These are phyloP conservation scores for Juncus effusus DNA, from an alignment of 176 grass and related monocot species.

Conservation along the genomic window DNA sequence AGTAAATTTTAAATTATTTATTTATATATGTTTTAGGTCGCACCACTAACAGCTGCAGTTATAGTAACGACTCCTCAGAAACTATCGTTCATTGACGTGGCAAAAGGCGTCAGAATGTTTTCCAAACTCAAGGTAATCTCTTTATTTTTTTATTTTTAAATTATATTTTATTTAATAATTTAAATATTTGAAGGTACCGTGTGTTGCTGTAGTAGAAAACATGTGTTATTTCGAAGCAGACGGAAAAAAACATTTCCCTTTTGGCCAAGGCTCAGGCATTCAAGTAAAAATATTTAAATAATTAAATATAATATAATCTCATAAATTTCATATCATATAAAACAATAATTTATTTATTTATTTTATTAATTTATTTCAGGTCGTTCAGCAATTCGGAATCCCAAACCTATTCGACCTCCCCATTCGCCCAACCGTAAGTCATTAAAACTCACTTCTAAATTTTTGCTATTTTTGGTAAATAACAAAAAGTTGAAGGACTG, in stretches of 20 bases:
- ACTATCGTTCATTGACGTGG: slow-evolving; percentile 95
- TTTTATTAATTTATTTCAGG: slow-evolving; percentile 46
- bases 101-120: slow-evolving; percentile 98
- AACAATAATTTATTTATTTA: neutral
- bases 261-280: slow-evolving; percentile 84
- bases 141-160: slow-evolving; percentile 23
- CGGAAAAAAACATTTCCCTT: slow-evolving; percentile 76
- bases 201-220: slow-evolving; percentile 95
- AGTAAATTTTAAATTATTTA: neutral
- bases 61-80: slow-evolving; percentile 98
- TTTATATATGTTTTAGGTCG: slow-evolving; percentile 49
- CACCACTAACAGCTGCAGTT: slow-evolving; percentile 84
- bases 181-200: slow-evolving; percentile 59
- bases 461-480: neutral
- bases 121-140: slow-evolving; percentile 90
- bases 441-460: too few relatives aligned
- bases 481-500: neutral
- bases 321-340: slow-evolving; percentile 2
- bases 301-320: neutral
- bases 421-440: slow-evolving; percentile 75
- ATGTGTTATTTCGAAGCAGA: slow-evolving; percentile 99
- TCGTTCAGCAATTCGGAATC: slow-evolving; percentile 96
- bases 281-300: slow-evolving; percentile 54
- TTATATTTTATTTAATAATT: slow-evolving; percentile 6
- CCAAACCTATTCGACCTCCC: slow-evolving; percentile 96